Percentiles rank a stretch among this genome's conserved stretches.
Evolutionary conservation across 1,139 yeast species (phyloP).

Genomic region (Geotrichum macrosporum): DNA sequence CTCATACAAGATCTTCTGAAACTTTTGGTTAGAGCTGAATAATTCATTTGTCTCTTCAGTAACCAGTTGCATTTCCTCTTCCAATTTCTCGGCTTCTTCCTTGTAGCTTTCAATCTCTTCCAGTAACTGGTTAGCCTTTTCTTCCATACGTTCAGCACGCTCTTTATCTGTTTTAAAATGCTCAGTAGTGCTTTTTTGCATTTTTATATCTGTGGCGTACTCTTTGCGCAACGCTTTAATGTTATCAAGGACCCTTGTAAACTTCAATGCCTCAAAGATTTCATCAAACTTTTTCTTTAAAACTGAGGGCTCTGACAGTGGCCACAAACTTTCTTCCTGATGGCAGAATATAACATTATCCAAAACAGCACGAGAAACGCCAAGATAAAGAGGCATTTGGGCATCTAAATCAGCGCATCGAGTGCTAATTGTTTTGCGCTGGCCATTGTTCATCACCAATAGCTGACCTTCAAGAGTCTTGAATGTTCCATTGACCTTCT

Average conservation of each 20-base stretch:
- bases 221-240: constrained; percentile 75
- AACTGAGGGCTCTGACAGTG: constrained; percentile 83
- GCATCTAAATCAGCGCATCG: constrained; percentile 81
- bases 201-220: constrained; percentile 65
- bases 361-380: constrained; percentile 81
- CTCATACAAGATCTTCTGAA: constrained; percentile 65
- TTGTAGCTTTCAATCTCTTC: constrained; percentile 46
- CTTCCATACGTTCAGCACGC: constrained; percentile 58
- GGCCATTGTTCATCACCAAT: constrained; percentile 59
- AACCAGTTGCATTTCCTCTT: constrained; percentile 48
- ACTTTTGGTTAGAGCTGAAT: constrained; percentile 75
- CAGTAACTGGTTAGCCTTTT: constrained; percentile 47
- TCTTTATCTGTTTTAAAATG: constrained; percentile 70
- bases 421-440: constrained; percentile 70
- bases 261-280: constrained; percentile 91
- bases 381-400: constrained; percentile 75
- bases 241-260: constrained; percentile 82
- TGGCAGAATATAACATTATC: constrained; percentile 96
- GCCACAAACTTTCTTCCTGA: constrained; percentile 97
- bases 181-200: constrained; percentile 71
- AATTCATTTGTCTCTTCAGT: constrained; percentile 59
- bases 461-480: constrained; percentile 90
- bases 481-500: constrained; percentile 64
- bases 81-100: constrained; percentile 49
- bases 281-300: constrained; percentile 93